phyloP scores from a whole-genome alignment of 1,139 yeast genomes.

The Yamadazyma trypodendri region DNA sequence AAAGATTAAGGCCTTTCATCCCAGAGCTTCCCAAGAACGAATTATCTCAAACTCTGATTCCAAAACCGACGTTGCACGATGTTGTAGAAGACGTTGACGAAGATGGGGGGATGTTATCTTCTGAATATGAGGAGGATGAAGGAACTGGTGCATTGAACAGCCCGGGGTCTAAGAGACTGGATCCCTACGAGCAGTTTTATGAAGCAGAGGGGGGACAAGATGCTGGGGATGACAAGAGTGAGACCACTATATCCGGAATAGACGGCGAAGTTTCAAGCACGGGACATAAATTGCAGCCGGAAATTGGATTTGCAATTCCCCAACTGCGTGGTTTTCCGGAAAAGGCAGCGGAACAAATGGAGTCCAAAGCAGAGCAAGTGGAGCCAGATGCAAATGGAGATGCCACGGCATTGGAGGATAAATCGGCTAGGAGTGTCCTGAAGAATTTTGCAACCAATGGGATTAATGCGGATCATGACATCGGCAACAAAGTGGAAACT shows the following conservation, averaged over 20 bases:
- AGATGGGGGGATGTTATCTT: constrained; percentile 11
- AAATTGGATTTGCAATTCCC: too few species aligned
- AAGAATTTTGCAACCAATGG: too few species aligned
- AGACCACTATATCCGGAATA: background rate
- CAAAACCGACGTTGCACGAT: constrained; percentile 16
- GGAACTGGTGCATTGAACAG: constrained; percentile 5
- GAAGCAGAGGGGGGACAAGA: constrained; percentile 7
- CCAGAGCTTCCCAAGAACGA: constrained; percentile 2
- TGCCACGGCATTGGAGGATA: too few species aligned
- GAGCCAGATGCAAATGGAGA: too few species aligned
- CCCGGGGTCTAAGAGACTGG: constrained; percentile 11
- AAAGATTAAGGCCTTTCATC: constrained; percentile 2
- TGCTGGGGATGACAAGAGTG: background rate
- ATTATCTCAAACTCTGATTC: constrained; percentile 5
- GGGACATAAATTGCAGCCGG: too few species aligned
- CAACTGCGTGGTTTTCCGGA: too few species aligned
- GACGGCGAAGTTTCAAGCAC: background rate
- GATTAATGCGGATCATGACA: too few species aligned
- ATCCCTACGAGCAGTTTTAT: constrained; percentile 7
- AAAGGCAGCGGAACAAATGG: too few species aligned
- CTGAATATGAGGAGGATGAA: constrained; percentile 9
- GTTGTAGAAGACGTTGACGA: constrained; percentile 13
- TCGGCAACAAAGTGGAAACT: too few species aligned
- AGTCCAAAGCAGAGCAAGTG: too few species aligned
- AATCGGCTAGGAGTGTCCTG: too few species aligned